phyloP scores from a whole-genome alignment of 345 rosid species.

The Gossypium mustelinum region DNA sequence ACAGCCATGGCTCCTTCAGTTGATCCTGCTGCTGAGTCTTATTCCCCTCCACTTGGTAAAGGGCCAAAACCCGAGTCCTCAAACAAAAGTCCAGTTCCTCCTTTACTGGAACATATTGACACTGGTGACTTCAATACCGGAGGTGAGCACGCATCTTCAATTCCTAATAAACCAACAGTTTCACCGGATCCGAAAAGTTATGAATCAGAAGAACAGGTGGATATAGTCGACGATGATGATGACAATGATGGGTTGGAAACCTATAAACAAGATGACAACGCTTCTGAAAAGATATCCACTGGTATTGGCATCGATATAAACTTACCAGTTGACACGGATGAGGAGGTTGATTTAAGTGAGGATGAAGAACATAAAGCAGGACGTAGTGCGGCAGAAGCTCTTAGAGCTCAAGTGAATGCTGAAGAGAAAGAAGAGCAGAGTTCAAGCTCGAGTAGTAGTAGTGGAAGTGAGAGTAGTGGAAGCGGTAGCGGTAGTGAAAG shows the following conservation, averaged over 20 bases:
- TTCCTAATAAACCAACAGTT: slow-evolving; percentile 19
- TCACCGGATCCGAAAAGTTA: slow-evolving; percentile 23
- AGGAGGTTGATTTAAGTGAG: slow-evolving; percentile 71
- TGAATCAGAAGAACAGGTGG: slow-evolving; percentile 46
- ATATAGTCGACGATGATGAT: slow-evolving; percentile 34
- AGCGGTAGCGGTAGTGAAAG: slow-evolving; percentile 31
- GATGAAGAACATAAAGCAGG: slow-evolving; percentile 49
- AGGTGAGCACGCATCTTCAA: slow-evolving; percentile 30
- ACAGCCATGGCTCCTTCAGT: slow-evolving; percentile 27
- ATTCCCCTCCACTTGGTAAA: slow-evolving; percentile 33
- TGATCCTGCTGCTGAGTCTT: slow-evolving; percentile 34
- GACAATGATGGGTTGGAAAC: slow-evolving; percentile 21
- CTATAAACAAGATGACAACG: background rate
- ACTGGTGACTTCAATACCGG: slow-evolving; percentile 25
- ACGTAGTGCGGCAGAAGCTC: slow-evolving; percentile 79
- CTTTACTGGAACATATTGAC: slow-evolving; percentile 32
- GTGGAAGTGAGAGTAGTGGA: slow-evolving; percentile 46
- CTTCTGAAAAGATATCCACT: slow-evolving; percentile 26
- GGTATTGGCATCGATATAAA: slow-evolving; percentile 61
- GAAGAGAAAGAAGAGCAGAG: slow-evolving; percentile 34
- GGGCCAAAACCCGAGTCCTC: slow-evolving; percentile 29
- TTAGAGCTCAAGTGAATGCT: slow-evolving; percentile 70
- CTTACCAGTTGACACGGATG: slow-evolving; percentile 43
- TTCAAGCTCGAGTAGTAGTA: slow-evolving; percentile 58
- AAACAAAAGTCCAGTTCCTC: slow-evolving; percentile 19